Evolutionary conservation across 495 filamentous ascomycete species (phyloP).

Genomic region (Daldinia grandis): DNA sequence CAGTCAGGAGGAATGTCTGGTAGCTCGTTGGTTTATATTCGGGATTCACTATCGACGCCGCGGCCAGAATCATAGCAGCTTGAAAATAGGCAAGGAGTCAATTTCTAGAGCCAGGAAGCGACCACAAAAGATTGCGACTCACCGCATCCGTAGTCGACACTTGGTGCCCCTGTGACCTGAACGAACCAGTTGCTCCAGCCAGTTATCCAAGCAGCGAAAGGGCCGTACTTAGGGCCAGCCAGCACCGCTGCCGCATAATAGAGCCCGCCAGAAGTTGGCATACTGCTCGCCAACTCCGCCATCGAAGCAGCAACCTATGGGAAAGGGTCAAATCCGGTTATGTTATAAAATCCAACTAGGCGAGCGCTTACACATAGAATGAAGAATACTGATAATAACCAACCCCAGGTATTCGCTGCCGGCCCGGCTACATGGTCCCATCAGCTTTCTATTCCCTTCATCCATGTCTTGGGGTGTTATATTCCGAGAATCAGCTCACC

Average conservation of each 20-base stretch:
- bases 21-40: conserved; percentile 69
- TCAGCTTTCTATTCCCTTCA: conserved; percentile 12
- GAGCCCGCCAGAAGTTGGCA: conserved; percentile 66
- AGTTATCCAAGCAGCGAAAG: conserved; percentile 77
- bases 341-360: conserved; percentile 65
- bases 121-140: conserved; percentile 3
- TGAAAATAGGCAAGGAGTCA: conserved; percentile 56
- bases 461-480: background rate
- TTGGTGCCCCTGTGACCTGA: conserved; percentile 75
- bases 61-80: conserved; percentile 77
- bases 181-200: conserved; percentile 81
- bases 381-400: conserved; percentile 77
- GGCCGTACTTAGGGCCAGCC: conserved; percentile 78
- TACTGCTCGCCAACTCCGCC: conserved; percentile 52
- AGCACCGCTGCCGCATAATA: conserved; percentile 83
- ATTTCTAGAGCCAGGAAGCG: background rate
- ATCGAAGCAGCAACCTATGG: conserved; percentile 32
- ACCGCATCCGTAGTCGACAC: conserved; percentile 55
- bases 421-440: conserved; percentile 61
- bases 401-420: conserved; percentile 85
- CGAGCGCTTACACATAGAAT: conserved; percentile 70
- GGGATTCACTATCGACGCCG: conserved; percentile 72
- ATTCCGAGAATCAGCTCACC: conserved; percentile 44
- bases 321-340: conserved; percentile 55
- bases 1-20: conserved; percentile 75